Conservation (phyloP, 2,329 filamentous ascomycete genomes). For the Trichoderma brevicompactum region DNA sequence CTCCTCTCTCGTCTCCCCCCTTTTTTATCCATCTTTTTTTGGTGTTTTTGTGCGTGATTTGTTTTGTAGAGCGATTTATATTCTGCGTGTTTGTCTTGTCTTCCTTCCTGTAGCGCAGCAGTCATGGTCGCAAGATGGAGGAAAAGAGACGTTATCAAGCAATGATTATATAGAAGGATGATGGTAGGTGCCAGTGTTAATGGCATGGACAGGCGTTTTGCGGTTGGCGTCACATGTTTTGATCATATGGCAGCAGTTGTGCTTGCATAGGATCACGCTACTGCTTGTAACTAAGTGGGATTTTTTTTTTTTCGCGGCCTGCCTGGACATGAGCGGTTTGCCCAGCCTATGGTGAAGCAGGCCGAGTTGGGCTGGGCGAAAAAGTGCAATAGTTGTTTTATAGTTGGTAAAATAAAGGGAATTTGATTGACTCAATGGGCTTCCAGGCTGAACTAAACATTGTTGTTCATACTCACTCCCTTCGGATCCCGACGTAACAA, state of each 20-base stretch:
- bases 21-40: no score
- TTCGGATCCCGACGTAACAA: no score
- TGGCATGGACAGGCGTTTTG: constrained; percentile 41
- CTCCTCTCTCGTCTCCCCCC: background rate
- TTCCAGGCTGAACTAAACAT: no score
- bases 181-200: constrained; percentile 33
- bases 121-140: background rate
- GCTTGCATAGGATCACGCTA: background rate
- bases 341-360: background rate
- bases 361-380: background rate
- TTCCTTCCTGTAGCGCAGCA: background rate
- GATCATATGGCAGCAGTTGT: background rate
- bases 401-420: background rate
- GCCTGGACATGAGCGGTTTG: background rate
- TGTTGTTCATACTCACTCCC: background rate
- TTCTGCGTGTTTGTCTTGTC: background rate
- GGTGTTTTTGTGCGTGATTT: background rate
- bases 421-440: background rate
- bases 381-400: background rate
- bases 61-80: constrained; percentile 9
- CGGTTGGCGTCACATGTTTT: constrained; percentile 28
- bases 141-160: background rate
- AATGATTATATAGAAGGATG: constrained; percentile 22
- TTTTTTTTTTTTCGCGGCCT: background rate
- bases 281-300: background rate